Evolutionary conservation across 1,139 yeast genomes (phyloP).

Genomic region (Scheffersomyces lignicola): DNA sequence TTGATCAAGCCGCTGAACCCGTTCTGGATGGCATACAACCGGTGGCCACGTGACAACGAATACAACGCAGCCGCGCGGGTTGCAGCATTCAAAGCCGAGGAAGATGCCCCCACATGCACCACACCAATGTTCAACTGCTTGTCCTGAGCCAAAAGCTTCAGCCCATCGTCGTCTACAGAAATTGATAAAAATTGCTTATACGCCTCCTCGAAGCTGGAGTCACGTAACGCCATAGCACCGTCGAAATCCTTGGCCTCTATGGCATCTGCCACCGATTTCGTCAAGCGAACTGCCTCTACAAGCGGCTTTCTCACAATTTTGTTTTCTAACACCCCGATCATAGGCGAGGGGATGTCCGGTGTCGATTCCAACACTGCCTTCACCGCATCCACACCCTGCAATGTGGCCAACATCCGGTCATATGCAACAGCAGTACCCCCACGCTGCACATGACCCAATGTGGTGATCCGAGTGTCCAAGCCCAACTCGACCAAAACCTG

Average conservation of each 20-base stretch:
- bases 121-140: constrained; percentile 72
- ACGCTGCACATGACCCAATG: constrained; percentile 95
- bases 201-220: constrained; percentile 82
- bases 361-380: constrained; percentile 86
- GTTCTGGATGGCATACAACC: constrained; percentile 81
- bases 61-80: constrained; percentile 89
- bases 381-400: constrained; percentile 98
- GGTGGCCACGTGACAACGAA: constrained; percentile 89
- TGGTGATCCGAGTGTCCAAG: constrained; percentile 90
- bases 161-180: constrained; percentile 67
- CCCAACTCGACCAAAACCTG: constrained; percentile 79
- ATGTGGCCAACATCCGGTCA: constrained; percentile 86
- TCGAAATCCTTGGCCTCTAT: constrained; percentile 78
- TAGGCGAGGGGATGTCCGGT: constrained; percentile 91
- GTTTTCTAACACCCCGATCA: constrained; percentile 88
- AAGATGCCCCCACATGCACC: constrained; percentile 94
- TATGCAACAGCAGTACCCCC: constrained; percentile 97
- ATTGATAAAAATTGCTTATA: constrained; percentile 69
- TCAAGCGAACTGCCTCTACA: constrained; percentile 84
- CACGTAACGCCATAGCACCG: constrained; percentile 83
- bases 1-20: constrained; percentile 90
- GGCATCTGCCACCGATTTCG: constrained; percentile 85
- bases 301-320: constrained; percentile 81
- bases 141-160: constrained; percentile 48
- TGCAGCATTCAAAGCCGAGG: constrained; percentile 94